Evolutionary conservation across 2,329 filamentous ascomycete species (phyloP), one percentile per base, ranked within the genome.

Genomic region (Fusarium citri): DNA sequence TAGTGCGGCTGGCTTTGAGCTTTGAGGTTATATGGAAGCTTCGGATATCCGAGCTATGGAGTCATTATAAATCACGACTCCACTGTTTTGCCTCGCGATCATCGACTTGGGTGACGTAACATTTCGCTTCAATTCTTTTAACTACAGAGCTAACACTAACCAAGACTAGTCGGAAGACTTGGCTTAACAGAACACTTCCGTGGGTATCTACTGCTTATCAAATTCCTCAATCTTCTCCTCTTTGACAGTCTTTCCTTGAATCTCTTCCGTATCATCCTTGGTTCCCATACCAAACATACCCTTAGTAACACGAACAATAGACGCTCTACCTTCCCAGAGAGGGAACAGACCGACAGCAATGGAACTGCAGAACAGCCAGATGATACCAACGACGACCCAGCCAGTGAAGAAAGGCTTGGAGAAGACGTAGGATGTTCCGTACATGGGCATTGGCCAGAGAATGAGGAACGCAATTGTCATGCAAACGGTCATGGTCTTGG

Each of bases 401-500:
- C 91, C 91, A 0, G 90, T 91, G 77, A 94, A 94, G 82, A 94
- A 94, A 1, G 68, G 28, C 50, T 80, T 80, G 18, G 77, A 79
- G 40, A 80, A 81, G 56, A 97, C 87, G 77, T 97, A 97, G 1
- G 87, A 87, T 0, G 86, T 86, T 14, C 93, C 94, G 76, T 96
- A 97, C 89, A 97, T 90, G 2, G 94, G 94, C 87, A 97, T 95
- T 0, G 94, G 94, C 94, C 94, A 97, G 18, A 97, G 86, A 3
- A 97, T 85, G 0, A 97, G 83, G 59, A 97, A 83, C 0, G 88
- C 85, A 0, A 97, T 65, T 0, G 93, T 92, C 82, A 81, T 78
- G 28, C 74, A 68, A 9, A 77, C 47, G 0, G 80, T 80, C n/a
- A 76, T 73, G 11, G 75, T 74, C 41, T 74, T 73, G 6, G 85